A percentile compares a stretch with the other conserved stretches of the same genome.
Evolutionary conservation across 2,329 filamentous ascomycete genomes (phyloP).

Genomic region (Penicillium griseofulvum): DNA sequence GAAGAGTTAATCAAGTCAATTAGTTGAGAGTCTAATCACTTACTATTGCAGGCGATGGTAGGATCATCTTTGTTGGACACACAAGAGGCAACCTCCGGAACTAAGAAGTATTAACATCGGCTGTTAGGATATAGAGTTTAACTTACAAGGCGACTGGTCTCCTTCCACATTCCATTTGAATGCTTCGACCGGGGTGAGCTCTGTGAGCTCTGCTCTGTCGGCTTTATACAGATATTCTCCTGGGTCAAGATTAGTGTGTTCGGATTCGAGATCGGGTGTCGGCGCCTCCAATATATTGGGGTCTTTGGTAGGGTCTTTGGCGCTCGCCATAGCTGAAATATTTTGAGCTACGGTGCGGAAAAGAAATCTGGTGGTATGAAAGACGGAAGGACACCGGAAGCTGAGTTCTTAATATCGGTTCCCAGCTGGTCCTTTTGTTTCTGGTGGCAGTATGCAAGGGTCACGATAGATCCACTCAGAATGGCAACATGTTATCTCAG

Average conservation of each 20-base stretch:
- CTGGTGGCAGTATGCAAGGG: neutral
- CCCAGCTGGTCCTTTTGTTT: neutral
- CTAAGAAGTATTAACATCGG: constrained; percentile 18
- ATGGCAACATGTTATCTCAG: neutral
- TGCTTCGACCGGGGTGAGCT: constrained; percentile 36
- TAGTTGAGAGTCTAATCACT: neutral
- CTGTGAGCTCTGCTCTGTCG: constrained; percentile 23
- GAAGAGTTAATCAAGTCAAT: neutral
- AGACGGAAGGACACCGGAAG: too few relatives aligned
- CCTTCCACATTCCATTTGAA: constrained; percentile 41
- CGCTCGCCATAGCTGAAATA: neutral
- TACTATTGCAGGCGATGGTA: constrained; percentile 33
- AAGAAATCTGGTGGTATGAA: neutral
- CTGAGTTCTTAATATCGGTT: neutral
- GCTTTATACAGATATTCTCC: constrained; percentile 7
- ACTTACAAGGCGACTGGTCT: constrained; percentile 39
- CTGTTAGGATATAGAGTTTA: neutral
- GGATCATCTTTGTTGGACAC: constrained; percentile 37
- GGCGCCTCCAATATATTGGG: neutral
- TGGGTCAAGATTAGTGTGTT: constrained; percentile 1
- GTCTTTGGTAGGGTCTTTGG: neutral
- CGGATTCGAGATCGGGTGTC: constrained; percentile 9
- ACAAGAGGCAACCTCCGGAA: constrained; percentile 40
- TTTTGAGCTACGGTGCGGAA: neutral
- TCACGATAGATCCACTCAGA: constrained; percentile 7